Base-by-base conservation (phyloP, 108 stramenopile genomes). In the Bacterosira constricta region DNA sequence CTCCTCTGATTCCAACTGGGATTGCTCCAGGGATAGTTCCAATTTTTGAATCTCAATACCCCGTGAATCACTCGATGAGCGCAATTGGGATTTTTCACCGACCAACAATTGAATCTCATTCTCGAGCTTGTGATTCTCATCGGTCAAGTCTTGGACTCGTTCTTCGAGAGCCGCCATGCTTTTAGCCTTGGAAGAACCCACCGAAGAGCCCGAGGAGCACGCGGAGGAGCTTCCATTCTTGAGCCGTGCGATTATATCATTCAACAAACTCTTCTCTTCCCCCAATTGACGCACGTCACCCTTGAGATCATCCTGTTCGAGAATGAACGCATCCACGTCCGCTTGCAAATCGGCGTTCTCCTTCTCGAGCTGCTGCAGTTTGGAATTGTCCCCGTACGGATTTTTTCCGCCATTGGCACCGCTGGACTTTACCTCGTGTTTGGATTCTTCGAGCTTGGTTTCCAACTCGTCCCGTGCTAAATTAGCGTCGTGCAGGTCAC, bases 321-420 rank as follows among this genome's bases (percentile, higher is more conserved):
- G 29, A n/a, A 80, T 51, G 31, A 80, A 69, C 23, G 67, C 71
- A 12, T 80, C 79, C 51, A 80, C 64, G 47, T 73, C 72, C 17
- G 44, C 38, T 39, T 63, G 47, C 13, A 80, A 37, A 36, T 55
- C 67, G 38, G 42, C 32, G 42, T 80, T 80, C 36, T 80, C 79
- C 34, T 55, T 52, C 34, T 55, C 26, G 37, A 72, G 60, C 27
- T 54, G 42, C 35, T 39, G 32, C 0, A 41, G 41, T 13, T 54
- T 32, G 38, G 36, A 15, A 29, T 52, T 17, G 8, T 41, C 51
- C 29, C 42, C 58, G 17, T 11, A 20, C 26, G 31, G 12, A 15
- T 29, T 36, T 9, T 37, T 0, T 21, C 20, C 18, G 11, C 42
- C 30, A 6, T 41, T 13, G 26, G 47, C 1, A 53, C 32, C 15